Base-by-base conservation (phyloP, 805 yeast species). In the Jamesozyma rosinii region DNA sequence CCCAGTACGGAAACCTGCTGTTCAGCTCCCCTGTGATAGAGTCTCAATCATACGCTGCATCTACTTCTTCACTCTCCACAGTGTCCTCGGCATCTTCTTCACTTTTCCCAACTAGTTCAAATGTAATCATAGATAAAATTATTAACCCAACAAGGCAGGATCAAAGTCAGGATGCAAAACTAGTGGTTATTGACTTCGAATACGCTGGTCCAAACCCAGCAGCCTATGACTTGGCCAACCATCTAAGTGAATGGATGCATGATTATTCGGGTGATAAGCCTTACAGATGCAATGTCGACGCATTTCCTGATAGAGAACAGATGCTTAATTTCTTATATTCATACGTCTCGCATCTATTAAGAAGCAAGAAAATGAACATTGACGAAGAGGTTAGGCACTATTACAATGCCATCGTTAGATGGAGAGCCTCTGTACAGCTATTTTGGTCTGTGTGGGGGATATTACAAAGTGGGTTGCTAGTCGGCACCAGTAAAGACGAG, bases 161-260 rank as follows among this genome's bases (percentile, higher is more conserved):
- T 38, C 61, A 60, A 44, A 55, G 67, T 44, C 80, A 77, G 54
- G 89, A 83, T 63, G 71, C 78, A 37, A 82, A 79, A 58, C 70
- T 90, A 45, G 95, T 85, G 10, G 98, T 92, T 10, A 92, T 92
- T 56, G 98, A 92, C 61, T 92, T 92, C 62, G 98, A 92, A 65
- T 92, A 90, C 62, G 79, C 95, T 0, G 97, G 96, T 1, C 79
- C 95, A 10, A 92, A 89, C 57, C 70, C 80, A 37, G 87, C 95
- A 1, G 95, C 94, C 2, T 86, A 72, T 59, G 98, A 92, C 60
- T 76, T 92, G 44, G 89, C 89, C 13, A 89, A 92, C 61, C 98
- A 92, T 66, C 84, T 92, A 52, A 75, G 84, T 50, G 98, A 90
- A 67, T 90, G 98, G 98, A 92, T 89, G 97, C 75, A 86, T 39